phyloP scores from a whole-genome alignment of 1,284 basidiomycete genomes.

The Cutaneotrichosporon arboriforme region DNA sequence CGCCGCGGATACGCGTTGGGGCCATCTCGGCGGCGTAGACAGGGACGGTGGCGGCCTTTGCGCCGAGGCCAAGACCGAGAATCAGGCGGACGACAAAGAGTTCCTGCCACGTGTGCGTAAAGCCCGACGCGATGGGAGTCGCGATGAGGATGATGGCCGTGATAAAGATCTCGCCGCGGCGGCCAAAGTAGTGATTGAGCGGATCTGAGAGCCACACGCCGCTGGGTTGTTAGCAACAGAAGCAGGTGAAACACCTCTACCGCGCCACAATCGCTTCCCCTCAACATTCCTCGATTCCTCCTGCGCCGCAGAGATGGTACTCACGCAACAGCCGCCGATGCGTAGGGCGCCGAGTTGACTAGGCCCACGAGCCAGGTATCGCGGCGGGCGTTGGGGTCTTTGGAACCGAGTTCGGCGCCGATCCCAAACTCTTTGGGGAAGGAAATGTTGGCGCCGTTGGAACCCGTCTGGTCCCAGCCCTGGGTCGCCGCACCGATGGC shows the following conservation, averaged over 20 bases:
- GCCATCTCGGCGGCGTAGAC: slow-evolving; percentile 44
- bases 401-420: not conserved
- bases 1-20: slow-evolving; percentile 51
- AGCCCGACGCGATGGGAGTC: slow-evolving; percentile 49
- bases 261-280: no score
- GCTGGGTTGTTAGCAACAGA: no score
- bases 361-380: slow-evolving; percentile 55
- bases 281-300: not conserved
- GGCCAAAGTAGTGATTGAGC: slow-evolving; percentile 58
- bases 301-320: not conserved
- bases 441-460: slow-evolving; percentile 59
- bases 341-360: slow-evolving; percentile 69
- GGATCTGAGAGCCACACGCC: slow-evolving; percentile 65
- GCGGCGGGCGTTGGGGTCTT: not conserved
- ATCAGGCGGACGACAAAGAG: slow-evolving; percentile 48
- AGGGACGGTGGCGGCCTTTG: slow-evolving; percentile 51
- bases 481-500: slow-evolving; percentile 38
- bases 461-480: slow-evolving; percentile 43
- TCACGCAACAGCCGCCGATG: slow-evolving; percentile 47
- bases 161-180: slow-evolving; percentile 67
- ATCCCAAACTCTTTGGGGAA: slow-evolving; percentile 64
- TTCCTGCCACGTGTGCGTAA: slow-evolving; percentile 57
- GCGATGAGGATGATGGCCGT: slow-evolving; percentile 51
- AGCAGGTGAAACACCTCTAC: no score
- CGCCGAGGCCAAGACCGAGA: slow-evolving; percentile 43